These are phyloP conservation scores for Aspergillus pseudoterreus DNA, from an alignment of 2,329 filamentous ascomycete species.

Conservation along the genomic window DNA sequence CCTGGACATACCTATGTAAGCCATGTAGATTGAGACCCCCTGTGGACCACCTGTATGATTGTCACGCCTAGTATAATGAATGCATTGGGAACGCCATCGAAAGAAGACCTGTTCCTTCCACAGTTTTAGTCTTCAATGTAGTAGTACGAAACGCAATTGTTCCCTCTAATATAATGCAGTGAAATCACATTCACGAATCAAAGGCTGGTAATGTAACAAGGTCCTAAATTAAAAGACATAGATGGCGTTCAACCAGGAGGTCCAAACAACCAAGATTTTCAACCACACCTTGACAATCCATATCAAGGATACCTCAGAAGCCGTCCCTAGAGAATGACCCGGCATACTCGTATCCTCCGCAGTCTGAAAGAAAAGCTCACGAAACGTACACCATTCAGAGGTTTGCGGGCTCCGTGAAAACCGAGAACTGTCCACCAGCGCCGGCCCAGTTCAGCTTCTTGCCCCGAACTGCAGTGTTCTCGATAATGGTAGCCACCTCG, in stretches of 20 bases:
- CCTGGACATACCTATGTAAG: slow-evolving; percentile 18
- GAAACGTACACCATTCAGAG: slow-evolving; percentile 7
- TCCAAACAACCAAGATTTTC: no score
- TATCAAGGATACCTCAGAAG: no score
- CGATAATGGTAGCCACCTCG: slow-evolving; percentile 70
- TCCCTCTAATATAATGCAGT: no score
- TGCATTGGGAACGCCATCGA: no score
- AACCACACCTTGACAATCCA: no score
- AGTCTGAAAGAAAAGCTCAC: background rate
- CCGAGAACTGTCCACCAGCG: slow-evolving; percentile 74
- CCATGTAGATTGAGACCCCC: background rate
- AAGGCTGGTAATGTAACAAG: background rate
- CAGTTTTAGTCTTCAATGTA: background rate
- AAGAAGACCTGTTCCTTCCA: background rate
- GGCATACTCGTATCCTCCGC: no score
- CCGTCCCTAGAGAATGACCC: no score
- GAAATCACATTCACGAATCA: background rate
- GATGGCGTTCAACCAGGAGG: no score
- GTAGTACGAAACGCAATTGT: no score
- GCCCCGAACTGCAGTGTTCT: slow-evolving; percentile 76
- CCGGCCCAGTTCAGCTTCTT: slow-evolving; percentile 74
- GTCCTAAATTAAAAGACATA: background rate
- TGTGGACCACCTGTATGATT: no score
- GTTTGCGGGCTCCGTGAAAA: slow-evolving; percentile 33
- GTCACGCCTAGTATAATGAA: no score